Evolutionary conservation across 495 filamentous ascomycete genomes (phyloP).

Genomic region (Apiosordaria backusii): DNA sequence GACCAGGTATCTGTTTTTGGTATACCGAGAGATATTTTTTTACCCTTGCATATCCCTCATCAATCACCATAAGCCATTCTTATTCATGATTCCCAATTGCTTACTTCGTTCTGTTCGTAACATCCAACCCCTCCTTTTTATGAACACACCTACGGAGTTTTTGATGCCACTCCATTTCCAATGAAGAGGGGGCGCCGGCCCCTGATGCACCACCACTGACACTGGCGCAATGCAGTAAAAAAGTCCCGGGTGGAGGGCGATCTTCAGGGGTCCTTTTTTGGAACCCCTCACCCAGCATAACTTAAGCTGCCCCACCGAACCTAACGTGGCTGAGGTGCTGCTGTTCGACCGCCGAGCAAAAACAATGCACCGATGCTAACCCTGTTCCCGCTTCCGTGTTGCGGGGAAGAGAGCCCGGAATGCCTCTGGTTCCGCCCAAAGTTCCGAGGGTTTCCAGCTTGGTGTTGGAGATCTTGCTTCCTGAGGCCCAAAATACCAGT

Average conservation of each 20-base stretch:
- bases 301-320: not conserved
- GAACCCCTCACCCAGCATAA: not conserved
- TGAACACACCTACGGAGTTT: too few species aligned
- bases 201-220: not conserved
- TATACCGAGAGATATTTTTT: not conserved
- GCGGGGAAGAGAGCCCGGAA: too few species aligned
- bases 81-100: not conserved
- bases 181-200: too few species aligned
- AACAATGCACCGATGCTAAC: not conserved
- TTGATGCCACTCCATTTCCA: too few species aligned
- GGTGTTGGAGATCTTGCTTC: not conserved
- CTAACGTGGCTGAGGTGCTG: not conserved
- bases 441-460: not conserved
- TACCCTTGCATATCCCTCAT: too few species aligned
- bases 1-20: not conserved
- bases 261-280: not conserved
- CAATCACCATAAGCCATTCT: not conserved
- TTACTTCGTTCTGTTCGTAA: not conserved
- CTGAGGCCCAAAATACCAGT: too few species aligned
- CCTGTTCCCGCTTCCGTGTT: not conserved
- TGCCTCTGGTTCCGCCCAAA: not conserved
- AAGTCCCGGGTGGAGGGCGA: not conserved
- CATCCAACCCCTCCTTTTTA: not conserved
- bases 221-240: not conserved
- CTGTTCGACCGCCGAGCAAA: not conserved